Evolutionary conservation across 371 early-diverging fungal genomes (phyloP).

Genomic region (Paraphysoderma sedebokerense): DNA sequence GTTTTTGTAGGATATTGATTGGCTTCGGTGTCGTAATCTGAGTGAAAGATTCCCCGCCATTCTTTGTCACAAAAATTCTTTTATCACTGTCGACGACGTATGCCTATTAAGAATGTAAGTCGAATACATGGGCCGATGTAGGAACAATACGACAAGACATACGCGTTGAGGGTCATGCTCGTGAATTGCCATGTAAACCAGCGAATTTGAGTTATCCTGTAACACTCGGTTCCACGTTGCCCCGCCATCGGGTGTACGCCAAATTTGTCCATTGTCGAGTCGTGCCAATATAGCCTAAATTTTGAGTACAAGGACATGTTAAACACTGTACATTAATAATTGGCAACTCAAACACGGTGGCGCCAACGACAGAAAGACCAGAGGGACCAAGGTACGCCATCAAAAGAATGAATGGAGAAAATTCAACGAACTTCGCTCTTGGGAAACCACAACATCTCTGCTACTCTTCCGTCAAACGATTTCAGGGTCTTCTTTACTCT

Average conservation of each 20-base stretch:
- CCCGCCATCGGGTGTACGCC: constrained; percentile 27
- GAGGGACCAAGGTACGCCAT: no score
- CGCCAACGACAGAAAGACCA: background rate
- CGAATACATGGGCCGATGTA: background rate
- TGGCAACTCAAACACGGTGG: background rate
- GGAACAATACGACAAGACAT: no score
- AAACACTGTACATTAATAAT: background rate
- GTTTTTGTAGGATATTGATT: constrained; percentile 34
- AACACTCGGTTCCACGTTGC: constrained; percentile 33
- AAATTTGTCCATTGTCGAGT: constrained; percentile 34
- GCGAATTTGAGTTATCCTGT: constrained; percentile 12
- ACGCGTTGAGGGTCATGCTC: constrained; percentile 34
- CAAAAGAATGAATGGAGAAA: no score
- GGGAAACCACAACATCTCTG: constrained; percentile 29
- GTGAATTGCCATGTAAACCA: constrained; percentile 21
- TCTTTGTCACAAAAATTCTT: constrained; percentile 38
- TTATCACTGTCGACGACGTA: constrained; percentile 56
- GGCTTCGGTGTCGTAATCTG: constrained; percentile 30
- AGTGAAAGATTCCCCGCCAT: constrained; percentile 45
- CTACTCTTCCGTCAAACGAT: constrained; percentile 24
- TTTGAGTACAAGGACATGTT: background rate
- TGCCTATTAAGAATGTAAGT: constrained; percentile 16
- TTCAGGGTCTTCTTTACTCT: constrained; percentile 17
- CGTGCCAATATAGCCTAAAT: constrained; percentile 16
- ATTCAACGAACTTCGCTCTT: no score